phyloP scores from a whole-genome alignment of 306 rosid species.

The Sophora flavescens region DNA sequence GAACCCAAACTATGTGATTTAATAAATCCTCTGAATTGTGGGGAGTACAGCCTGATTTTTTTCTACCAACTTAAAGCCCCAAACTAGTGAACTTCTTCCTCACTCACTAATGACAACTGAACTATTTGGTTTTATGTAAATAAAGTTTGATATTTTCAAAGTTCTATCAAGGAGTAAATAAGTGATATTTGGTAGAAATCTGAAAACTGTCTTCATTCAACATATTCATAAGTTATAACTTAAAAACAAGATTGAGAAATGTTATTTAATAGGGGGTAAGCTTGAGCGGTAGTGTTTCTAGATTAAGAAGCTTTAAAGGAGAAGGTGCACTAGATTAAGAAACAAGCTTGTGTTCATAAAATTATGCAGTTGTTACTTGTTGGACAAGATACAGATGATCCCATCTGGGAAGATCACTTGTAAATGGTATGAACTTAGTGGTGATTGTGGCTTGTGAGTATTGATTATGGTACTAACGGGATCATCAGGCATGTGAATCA shows the following conservation, averaged over 20 bases:
- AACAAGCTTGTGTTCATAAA: slow-evolving; percentile 10
- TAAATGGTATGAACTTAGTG: slow-evolving; percentile 4
- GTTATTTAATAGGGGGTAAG: slow-evolving; percentile 24
- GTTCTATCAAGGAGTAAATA: background rate
- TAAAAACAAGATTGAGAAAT: background rate
- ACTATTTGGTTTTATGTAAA: background rate
- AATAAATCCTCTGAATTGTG: too few relatives aligned
- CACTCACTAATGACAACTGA: background rate
- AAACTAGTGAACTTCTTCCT: background rate
- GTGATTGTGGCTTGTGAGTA: slow-evolving; percentile 21
- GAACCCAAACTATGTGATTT: too few relatives aligned
- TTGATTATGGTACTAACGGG: slow-evolving; percentile 32
- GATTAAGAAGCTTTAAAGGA: slow-evolving; percentile 32
- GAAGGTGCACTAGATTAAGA: slow-evolving; percentile 1
- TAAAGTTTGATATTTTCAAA: background rate
- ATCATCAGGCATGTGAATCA: slow-evolving; percentile 31
- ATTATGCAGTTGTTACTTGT: background rate
- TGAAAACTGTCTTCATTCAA: slow-evolving; percentile 24
- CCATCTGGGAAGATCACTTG: slow-evolving; percentile 4
- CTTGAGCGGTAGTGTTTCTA: background rate
- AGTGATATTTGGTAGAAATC: slow-evolving; percentile 32
- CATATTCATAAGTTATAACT: slow-evolving; percentile 11
- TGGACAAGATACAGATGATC: slow-evolving; percentile 10
- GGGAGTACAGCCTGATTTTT: too few relatives aligned
- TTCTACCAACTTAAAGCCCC: background rate